Evolutionary conservation across 1,284 basidiomycete genomes (phyloP).

Genomic region (Ceratobasidium theobromae): DNA sequence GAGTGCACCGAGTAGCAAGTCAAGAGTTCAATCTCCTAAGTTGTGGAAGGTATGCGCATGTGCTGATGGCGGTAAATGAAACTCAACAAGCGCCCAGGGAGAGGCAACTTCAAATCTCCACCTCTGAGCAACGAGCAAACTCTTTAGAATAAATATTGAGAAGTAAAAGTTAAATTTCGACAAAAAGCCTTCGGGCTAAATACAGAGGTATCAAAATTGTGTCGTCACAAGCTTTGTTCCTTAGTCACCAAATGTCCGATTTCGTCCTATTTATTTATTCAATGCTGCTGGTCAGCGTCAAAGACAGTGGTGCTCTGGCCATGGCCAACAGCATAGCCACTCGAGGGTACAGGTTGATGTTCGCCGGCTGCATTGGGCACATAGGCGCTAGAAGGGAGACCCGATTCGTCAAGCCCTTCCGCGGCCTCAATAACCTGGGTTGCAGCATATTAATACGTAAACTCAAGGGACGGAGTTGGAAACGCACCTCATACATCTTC

Average conservation of each 20-base stretch:
- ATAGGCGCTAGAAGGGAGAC: constrained; percentile 77
- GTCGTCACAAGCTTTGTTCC: neutral
- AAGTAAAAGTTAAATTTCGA: neutral
- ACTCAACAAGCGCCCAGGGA: too few species aligned
- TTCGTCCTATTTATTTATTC: neutral
- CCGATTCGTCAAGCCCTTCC: constrained; percentile 69
- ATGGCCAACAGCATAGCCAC: constrained; percentile 42
- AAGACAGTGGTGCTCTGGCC: constrained; percentile 54
- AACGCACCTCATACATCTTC: constrained; percentile 71
- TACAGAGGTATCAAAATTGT: constrained; percentile 28
- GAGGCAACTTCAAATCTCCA: too few species aligned
- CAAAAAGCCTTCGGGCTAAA: neutral
- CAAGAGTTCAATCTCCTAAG: too few species aligned
- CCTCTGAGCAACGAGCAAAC: too few species aligned
- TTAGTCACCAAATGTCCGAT: neutral
- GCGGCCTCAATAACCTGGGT: constrained; percentile 70
- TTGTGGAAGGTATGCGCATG: too few species aligned
- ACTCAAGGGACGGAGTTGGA: neutral
- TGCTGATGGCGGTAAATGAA: too few species aligned
- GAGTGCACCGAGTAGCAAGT: too few species aligned
- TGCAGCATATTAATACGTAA: neutral
- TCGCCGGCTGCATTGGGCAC: constrained; percentile 68
- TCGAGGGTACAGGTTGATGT: constrained; percentile 54
- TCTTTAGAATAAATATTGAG: too few species aligned
- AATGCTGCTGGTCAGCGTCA: constrained; percentile 54